These are phyloP conservation scores for Hanseniaspora meyeri DNA, from an alignment of 805 yeast species.

Conservation along the genomic window DNA sequence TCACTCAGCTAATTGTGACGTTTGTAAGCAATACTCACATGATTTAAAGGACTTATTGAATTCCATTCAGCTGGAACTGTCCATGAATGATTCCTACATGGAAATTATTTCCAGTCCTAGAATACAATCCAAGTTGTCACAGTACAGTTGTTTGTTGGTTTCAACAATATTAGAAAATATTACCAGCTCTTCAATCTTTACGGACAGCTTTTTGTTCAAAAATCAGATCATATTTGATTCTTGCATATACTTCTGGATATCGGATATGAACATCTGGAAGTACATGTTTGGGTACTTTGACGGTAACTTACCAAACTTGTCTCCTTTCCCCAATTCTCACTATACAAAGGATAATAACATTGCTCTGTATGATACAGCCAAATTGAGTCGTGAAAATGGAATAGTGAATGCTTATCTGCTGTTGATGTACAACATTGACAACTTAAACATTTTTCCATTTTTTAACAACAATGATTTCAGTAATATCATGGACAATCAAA, in stretches of 20 bases:
- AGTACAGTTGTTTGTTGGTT: conserved; percentile 1
- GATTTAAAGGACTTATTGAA: not conserved
- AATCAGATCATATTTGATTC: not conserved
- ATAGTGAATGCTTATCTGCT: conserved; percentile 5
- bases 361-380: conserved; percentile 11
- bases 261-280: conserved; percentile 13
- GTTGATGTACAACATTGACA: conserved; percentile 3
- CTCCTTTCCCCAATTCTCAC: not conserved
- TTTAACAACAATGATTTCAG: not conserved
- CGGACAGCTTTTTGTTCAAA: not conserved
- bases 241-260: conserved; percentile 10
- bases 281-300: conserved; percentile 10
- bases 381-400: conserved; percentile 4
- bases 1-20: not conserved
- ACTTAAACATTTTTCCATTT: conserved; percentile 2
- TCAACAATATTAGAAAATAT: not conserved
- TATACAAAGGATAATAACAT: not conserved
- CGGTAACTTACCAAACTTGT: conserved; percentile 1
- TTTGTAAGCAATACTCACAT: not conserved
- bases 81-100: not conserved
- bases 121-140: not conserved
- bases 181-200: not conserved
- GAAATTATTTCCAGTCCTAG: not conserved
- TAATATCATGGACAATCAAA: not conserved
- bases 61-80: not conserved